phyloP scores from a whole-genome alignment of 192 early-diverging fungal species.

The Umbelopsis sp. region DNA sequence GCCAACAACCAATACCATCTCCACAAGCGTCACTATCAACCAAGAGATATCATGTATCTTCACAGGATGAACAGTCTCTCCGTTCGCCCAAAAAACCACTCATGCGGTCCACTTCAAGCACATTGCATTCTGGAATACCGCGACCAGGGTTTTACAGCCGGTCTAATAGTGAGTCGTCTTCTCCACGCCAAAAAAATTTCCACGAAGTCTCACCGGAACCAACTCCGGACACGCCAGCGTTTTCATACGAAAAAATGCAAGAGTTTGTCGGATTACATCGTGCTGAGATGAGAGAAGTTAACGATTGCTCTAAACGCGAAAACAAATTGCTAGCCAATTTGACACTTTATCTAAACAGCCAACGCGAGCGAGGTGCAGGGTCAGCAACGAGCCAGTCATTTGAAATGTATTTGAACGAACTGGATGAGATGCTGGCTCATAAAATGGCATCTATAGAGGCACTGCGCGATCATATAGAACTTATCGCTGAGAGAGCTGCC shows the following conservation, averaged over 20 bases:
- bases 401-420: background rate
- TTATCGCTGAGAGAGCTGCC: constrained; percentile 4
- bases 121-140: constrained; percentile 4
- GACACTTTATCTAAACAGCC: constrained; percentile 53
- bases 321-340: constrained; percentile 65
- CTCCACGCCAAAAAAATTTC: background rate
- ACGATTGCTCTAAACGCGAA: constrained; percentile 68
- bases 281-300: constrained; percentile 61
- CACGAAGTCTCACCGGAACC: background rate
- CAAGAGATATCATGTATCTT: background rate
- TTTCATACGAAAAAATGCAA: constrained; percentile 51
- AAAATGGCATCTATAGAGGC: constrained; percentile 13
- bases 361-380: background rate
- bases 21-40: background rate
- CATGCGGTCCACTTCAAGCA: constrained; percentile 3
- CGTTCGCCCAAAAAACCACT: background rate
- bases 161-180: constrained; percentile 5
- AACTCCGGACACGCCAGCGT: constrained; percentile 4
- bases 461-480: constrained; percentile 12
- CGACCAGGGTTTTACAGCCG: background rate
- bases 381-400: background rate
- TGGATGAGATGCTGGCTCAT: constrained; percentile 7
- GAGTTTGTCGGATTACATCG: constrained; percentile 67
- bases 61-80: background rate
- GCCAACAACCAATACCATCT: background rate